Base-by-base conservation (phyloP, 306 rosid genomes). In the Potentilla sterilis region DNA sequence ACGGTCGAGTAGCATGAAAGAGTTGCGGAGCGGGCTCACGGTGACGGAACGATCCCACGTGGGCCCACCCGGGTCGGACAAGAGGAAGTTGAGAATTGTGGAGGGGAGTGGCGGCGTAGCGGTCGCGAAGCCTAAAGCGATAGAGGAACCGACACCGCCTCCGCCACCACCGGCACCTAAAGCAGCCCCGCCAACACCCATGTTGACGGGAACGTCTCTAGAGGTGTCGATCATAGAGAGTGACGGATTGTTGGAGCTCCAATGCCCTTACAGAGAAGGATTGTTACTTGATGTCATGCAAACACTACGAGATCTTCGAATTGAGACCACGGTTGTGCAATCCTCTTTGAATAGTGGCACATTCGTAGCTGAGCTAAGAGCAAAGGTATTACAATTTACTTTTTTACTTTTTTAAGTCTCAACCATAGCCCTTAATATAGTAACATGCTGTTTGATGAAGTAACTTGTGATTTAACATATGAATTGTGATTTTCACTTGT, bases 221-320 rank as follows among this genome's bases (percentile, higher is more conserved):
- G 88, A 95, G 55, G 97, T 95, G 62, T 95, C 99, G 55, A 95
- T 95, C 10, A 95, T 95, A 35, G 99, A 89, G 85, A 86, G 86
- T 9, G 93, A 95, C 1, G 99, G 92, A 18, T 57, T 95, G 85
- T 82, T 95, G 93, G 99, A 95, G 83, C 54, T 95, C 37, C 93
- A 95, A 54, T 95, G 99, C 70, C 73, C 69, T 6, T 81, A 89
- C 3, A 84, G 85, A 69, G 97, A 95, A 84, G 99, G 99, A 15
- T 73, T 95, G 74, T 76, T 95, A 37, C 87, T 95, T 37, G 92
- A 92, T 41, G 82, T 95, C 75, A 89, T 95, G 96, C 89, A 84
- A 46, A 74, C 82, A 83, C 85, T 95, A 62, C 78, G 93, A 28
- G 93, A 85, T 77, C 67, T 92, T 48, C 75, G 84, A 66, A 89